A percentile compares a stretch with the other conserved stretches of the same genome.
Evolutionary conservation across 805 yeast genomes (phyloP).

Genomic region (Millerago galiae): DNA sequence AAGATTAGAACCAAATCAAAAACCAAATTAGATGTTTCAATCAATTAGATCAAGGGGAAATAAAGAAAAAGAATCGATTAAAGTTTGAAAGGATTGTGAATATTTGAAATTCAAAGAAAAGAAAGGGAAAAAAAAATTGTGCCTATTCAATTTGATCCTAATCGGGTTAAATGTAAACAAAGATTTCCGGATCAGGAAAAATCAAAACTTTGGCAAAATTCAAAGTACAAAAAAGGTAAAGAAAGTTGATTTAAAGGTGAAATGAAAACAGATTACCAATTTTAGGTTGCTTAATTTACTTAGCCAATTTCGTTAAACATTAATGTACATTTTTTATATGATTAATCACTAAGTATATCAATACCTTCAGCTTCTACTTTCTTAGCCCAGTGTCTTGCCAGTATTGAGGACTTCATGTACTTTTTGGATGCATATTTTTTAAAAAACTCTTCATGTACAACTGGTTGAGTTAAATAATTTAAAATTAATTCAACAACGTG

Average conservation of each 20-base stretch:
- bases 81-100: neutral
- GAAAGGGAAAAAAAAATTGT: neutral
- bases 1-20: too few relatives aligned
- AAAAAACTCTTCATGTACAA: conserved; percentile 85
- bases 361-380: conserved; percentile 30
- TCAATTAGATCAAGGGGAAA: neutral
- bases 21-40: too few relatives aligned
- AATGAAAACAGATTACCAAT: too few relatives aligned
- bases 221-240: too few relatives aligned
- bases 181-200: conserved; percentile 11
- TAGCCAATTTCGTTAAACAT: neutral
- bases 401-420: conserved; percentile 75
- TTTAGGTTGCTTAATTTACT: too few relatives aligned
- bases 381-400: conserved; percentile 80
- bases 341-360: conserved; percentile 10
- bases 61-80: neutral
- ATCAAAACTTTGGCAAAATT: conserved; percentile 5
- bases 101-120: neutral
- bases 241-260: too few relatives aligned
- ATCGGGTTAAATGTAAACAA: conserved; percentile 17
- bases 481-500: conserved; percentile 68
- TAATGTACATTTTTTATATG: neutral
- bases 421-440: conserved; percentile 86
- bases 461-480: conserved; percentile 72
- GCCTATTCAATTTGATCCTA: conserved; percentile 8